Evolutionary conservation across 2,329 filamentous ascomycete genomes (phyloP).

Genomic region (Fusarium sp.): DNA sequence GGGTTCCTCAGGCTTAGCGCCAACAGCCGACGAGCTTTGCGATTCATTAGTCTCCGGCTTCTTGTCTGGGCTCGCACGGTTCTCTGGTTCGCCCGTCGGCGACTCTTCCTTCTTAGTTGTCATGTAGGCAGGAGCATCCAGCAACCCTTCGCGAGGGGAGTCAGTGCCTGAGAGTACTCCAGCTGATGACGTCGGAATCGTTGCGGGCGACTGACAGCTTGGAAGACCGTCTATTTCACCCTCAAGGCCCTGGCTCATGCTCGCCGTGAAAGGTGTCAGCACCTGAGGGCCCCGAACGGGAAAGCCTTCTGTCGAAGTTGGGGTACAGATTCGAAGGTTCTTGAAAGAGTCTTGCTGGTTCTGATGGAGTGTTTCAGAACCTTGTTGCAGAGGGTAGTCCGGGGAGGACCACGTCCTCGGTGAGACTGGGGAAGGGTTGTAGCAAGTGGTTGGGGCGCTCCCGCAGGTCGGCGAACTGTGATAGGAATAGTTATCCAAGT

Average conservation of each 20-base stretch:
- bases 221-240: slow-evolving; percentile 33
- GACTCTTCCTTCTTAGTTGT: slow-evolving; percentile 16
- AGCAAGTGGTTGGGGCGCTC: slow-evolving; percentile 38
- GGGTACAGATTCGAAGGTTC: slow-evolving; percentile 42
- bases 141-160: slow-evolving; percentile 34
- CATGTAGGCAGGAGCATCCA: slow-evolving; percentile 31
- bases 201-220: slow-evolving; percentile 18
- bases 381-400: slow-evolving; percentile 33
- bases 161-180: slow-evolving; percentile 31
- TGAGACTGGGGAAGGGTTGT: slow-evolving; percentile 47
- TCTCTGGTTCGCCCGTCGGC: slow-evolving; percentile 7
- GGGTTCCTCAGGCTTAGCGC: slow-evolving; percentile 64
- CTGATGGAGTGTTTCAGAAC: slow-evolving; percentile 32
- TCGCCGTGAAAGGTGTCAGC: slow-evolving; percentile 32
- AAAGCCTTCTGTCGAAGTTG: slow-evolving; percentile 38
- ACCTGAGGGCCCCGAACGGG: slow-evolving; percentile 29
- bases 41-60: slow-evolving; percentile 22
- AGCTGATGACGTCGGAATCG: slow-evolving; percentile 21
- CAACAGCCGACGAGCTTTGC: background rate
- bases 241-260: slow-evolving; percentile 29
- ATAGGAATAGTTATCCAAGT: slow-evolving; percentile 53
- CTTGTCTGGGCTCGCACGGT: slow-evolving; percentile 17
- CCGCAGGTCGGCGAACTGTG: slow-evolving; percentile 47
- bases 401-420: slow-evolving; percentile 52
- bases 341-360: slow-evolving; percentile 37